Base-by-base conservation (phyloP, 768 basidiomycete species). In the Trametopsis cervina region DNA sequence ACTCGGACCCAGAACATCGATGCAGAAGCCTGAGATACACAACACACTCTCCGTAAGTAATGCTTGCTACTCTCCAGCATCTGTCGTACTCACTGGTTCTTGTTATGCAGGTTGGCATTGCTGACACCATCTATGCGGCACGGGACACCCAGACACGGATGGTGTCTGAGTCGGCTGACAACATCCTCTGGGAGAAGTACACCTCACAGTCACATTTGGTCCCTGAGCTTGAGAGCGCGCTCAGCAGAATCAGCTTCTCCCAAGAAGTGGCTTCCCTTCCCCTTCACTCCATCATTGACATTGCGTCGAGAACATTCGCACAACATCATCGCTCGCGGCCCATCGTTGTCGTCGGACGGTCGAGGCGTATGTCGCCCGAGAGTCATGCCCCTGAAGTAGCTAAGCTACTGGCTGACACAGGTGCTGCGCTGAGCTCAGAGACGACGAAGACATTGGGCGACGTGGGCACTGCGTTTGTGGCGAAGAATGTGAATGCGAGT, bases 381-480 rank as follows among this genome's bases (percentile, higher is more conserved):
- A 71, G 72, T 5, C 78, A 88, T 50, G 59, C 65, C 9, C 61
- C 56, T 0, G 93, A 96, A 67, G 60, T 92, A 54, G 67, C 65
- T 29, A 55, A 66, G 48, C 58, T 87, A 22, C 61, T 73, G 3
- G 50, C 63, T 6, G 73, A 73, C 56, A 59, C 62, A 15, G 69
- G 67, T 15, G 57, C 69, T 0, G 54, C 69, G 44, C 61, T 82
- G 36, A 73, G 75, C 20, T 69, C 76, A 3, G 80, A 83, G 46
- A 69, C 88, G 22, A 63, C 79, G 7, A 84, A 83, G 68, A 86
- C 86, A 0, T 60, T 90, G 1, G 90, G 90, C 0, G 84, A 89
- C 60, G 78, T 85, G 1, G 85, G 81, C 22, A 79, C 83, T 7
- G 83, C 79, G 13, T 60, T 90, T 47, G 78, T 88, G 1, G 74